Percentiles rank a stretch among this genome's conserved stretches.
Evolutionary conservation across 2,329 filamentous ascomycete species (phyloP).

Genomic region (Epichloe scottii): DNA sequence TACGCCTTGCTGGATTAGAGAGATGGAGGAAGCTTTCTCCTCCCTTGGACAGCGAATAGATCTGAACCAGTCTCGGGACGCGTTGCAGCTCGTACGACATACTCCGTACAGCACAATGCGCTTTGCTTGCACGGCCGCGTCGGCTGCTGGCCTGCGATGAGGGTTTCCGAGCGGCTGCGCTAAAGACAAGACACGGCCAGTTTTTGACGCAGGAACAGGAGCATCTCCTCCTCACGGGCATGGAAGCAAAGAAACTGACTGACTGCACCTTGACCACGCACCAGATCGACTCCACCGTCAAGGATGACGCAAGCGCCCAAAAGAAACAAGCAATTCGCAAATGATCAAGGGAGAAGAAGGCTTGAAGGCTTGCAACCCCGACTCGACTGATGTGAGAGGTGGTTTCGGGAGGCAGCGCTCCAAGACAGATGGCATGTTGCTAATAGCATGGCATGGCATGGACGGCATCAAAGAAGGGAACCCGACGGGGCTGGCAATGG

Average conservation of each 20-base stretch:
- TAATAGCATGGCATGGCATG: too few species aligned
- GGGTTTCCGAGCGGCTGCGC: neutral
- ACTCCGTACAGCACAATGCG: too few species aligned
- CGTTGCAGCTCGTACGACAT: too few species aligned
- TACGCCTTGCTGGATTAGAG: too few species aligned
- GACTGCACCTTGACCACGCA: too few species aligned
- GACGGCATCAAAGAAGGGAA: neutral
- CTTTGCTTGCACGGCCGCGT: too few species aligned
- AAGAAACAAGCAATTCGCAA: too few species aligned
- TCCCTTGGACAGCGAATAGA: slow-evolving; percentile 3
- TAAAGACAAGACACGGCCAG: neutral
- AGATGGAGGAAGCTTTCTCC: neutral
- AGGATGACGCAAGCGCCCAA: too few species aligned
- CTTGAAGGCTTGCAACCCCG: too few species aligned
- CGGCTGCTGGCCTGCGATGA: neutral
- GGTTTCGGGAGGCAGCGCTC: neutral
- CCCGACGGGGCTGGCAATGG: too few species aligned
- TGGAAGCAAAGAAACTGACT: too few species aligned
- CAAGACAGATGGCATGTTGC: neutral
- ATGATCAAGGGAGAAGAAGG: slow-evolving; percentile 1
- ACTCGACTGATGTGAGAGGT: neutral
- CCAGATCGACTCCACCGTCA: too few species aligned
- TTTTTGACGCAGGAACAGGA: neutral
- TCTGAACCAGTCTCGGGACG: slow-evolving; percentile 1
- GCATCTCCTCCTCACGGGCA: neutral